Percentiles rank a stretch among this genome's conserved stretches.
Evolutionary conservation across 257 asterid genomes (phyloP).

Genomic region (Ilex asprella): DNA sequence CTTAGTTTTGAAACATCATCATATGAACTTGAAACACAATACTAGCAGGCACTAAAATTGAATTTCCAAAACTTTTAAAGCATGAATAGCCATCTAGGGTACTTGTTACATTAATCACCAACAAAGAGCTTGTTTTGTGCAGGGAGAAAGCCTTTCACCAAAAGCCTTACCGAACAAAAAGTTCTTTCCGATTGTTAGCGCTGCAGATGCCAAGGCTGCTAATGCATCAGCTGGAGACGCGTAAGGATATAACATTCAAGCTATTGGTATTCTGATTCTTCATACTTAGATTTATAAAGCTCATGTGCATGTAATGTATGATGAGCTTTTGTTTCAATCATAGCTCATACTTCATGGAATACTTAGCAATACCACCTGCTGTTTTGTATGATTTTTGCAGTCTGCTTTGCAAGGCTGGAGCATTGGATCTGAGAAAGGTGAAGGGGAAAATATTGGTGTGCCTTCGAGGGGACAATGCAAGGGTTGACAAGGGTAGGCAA

Average conservation of each 20-base stretch:
- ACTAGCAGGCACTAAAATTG: neutral
- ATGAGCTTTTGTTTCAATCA: neutral
- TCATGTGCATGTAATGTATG: neutral
- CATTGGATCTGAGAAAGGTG: neutral
- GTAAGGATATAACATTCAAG: neutral
- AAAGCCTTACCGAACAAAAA: neutral
- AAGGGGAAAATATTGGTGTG: neutral
- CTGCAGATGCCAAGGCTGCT: neutral
- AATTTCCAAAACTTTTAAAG: neutral
- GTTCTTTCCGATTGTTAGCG: neutral
- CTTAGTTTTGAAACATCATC: neutral
- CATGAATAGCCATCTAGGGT: neutral
- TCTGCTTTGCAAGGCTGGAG: neutral
- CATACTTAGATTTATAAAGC: neutral
- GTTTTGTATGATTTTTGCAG: neutral
- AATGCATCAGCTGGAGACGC: neutral
- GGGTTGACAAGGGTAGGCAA: conserved; percentile 1
- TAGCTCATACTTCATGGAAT: neutral
- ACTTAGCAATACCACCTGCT: neutral
- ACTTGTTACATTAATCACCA: neutral
- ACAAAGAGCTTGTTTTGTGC: too few species aligned
- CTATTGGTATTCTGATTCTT: neutral
- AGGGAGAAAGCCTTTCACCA: neutral
- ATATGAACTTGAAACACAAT: neutral
- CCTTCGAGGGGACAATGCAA: conserved; percentile 1